phyloP scores from a whole-genome alignment of 1,284 basidiomycete species.

The Neonothopanus nambi region DNA sequence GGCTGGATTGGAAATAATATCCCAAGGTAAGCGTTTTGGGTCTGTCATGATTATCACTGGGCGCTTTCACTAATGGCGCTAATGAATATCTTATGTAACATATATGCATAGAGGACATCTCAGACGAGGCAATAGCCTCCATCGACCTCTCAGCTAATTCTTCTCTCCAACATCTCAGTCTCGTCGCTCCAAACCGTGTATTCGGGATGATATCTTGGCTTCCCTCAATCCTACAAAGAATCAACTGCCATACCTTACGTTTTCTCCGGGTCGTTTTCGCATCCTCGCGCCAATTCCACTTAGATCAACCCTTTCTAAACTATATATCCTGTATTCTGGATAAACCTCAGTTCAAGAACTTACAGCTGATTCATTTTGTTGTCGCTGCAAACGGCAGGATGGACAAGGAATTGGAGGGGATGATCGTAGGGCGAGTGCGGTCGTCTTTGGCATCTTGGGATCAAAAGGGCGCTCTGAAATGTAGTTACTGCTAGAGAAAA shows the following conservation, averaged over 20 bases:
- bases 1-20: conserved; percentile 2
- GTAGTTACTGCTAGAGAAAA: too few species aligned
- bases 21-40: conserved; percentile 9
- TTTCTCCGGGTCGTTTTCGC: conserved; percentile 3
- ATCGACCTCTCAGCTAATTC: conserved; percentile 10
- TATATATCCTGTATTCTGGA: conserved; percentile 1
- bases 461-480: neutral
- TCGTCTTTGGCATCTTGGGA: conserved; percentile 8
- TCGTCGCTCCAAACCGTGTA: conserved; percentile 8
- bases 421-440: neutral
- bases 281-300: conserved; percentile 8
- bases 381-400: neutral
- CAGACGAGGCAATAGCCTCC: neutral
- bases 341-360: neutral
- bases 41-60: neutral
- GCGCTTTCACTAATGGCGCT: neutral
- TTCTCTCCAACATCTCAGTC: conserved; percentile 3
- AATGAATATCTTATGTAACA: too few species aligned
- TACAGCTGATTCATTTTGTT: conserved; percentile 6
- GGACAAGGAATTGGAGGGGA: neutral
- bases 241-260: neutral
- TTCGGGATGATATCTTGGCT: conserved; percentile 12
- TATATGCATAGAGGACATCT: conserved; percentile 1
- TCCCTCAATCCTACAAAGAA: neutral
- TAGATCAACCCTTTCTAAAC: conserved; percentile 8